Evolutionary conservation across 1,284 basidiomycete species (phyloP).

Genomic region (Apiotrichum porosum): DNA sequence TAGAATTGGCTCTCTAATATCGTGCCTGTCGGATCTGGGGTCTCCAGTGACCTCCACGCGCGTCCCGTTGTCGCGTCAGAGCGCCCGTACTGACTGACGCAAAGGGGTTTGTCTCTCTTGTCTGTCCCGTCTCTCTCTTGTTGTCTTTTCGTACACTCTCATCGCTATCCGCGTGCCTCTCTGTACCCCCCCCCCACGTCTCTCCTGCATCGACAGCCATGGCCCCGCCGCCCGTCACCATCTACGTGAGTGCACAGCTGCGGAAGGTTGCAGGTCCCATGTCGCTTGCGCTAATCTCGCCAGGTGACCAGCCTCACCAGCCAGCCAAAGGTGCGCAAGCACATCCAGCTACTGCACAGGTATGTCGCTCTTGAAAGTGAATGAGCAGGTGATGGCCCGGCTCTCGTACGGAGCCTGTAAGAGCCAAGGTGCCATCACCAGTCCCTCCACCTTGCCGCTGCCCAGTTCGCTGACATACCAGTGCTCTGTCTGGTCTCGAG

Average conservation of each 20-base stretch:
- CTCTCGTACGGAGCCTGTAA: too few species aligned
- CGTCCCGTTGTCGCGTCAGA: too few species aligned
- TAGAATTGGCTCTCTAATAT: too few species aligned
- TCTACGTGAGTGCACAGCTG: slow-evolving; percentile 25
- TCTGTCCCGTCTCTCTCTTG: background rate
- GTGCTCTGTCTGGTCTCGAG: slow-evolving; percentile 26
- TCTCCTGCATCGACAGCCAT: too few species aligned
- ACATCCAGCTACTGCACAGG: slow-evolving; percentile 43
- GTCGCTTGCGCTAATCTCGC: background rate
- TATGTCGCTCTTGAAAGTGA: too few species aligned
- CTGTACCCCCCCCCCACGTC: background rate
- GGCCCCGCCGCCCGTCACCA: slow-evolving; percentile 33
- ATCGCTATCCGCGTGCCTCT: background rate
- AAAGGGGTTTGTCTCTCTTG: too few species aligned
- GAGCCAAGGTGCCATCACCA: background rate
- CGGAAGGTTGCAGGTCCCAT: background rate
- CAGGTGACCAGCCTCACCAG: slow-evolving; percentile 45
- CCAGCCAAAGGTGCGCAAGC: slow-evolving; percentile 37
- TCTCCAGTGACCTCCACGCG: too few species aligned
- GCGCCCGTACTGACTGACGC: too few species aligned
- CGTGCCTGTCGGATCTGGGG: too few species aligned
- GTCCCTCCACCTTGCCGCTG: background rate
- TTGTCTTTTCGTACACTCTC: too few species aligned
- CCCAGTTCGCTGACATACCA: slow-evolving; percentile 1
- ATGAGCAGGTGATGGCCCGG: too few species aligned